A percentile compares a stretch with the other conserved stretches of the same genome.
Conservation (phyloP, 345 rosid species). For the Sisymbrium irio region DNA sequence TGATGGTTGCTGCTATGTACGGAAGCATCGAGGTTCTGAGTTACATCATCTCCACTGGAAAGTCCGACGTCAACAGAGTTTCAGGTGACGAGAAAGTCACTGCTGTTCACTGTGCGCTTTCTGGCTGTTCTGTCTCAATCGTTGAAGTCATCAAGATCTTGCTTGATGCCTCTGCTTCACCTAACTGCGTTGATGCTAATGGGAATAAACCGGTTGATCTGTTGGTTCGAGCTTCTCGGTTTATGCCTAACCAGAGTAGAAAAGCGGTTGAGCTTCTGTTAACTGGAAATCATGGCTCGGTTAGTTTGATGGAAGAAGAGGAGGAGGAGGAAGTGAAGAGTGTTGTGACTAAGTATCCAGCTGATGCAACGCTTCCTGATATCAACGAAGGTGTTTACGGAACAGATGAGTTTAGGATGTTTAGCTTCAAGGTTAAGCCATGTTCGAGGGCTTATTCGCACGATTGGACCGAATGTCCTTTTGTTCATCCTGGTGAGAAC, state of each 20-base stretch:
- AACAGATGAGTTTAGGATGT: slow-evolving; percentile 94
- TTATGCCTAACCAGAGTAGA: slow-evolving; percentile 40
- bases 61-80: slow-evolving; percentile 56
- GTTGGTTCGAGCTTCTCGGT: slow-evolving; percentile 39
- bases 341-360: slow-evolving; percentile 55
- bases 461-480: slow-evolving; percentile 99
- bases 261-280: slow-evolving; percentile 58
- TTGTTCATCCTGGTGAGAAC: slow-evolving; percentile 98
- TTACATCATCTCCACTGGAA: slow-evolving; percentile 53
- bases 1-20: slow-evolving; percentile 79
- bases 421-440: slow-evolving; percentile 86
- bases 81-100: slow-evolving; percentile 75
- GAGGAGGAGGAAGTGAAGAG: slow-evolving; percentile 53
- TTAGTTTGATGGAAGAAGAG: slow-evolving; percentile 32
- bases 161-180: slow-evolving; percentile 67
- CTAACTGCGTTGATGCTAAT: slow-evolving; percentile 48
- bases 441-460: slow-evolving; percentile 99
- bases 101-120: slow-evolving; percentile 92
- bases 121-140: slow-evolving; percentile 56
- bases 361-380: slow-evolving; percentile 84
- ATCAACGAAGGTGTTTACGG: slow-evolving; percentile 83
- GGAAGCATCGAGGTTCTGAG: slow-evolving; percentile 62
- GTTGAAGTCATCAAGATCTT: slow-evolving; percentile 61
- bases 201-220: slow-evolving; percentile 75
- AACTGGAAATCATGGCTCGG: slow-evolving; percentile 52